phyloP scores from a whole-genome alignment of 83 land plant genomes.

The Isoetes engelmannii region DNA sequence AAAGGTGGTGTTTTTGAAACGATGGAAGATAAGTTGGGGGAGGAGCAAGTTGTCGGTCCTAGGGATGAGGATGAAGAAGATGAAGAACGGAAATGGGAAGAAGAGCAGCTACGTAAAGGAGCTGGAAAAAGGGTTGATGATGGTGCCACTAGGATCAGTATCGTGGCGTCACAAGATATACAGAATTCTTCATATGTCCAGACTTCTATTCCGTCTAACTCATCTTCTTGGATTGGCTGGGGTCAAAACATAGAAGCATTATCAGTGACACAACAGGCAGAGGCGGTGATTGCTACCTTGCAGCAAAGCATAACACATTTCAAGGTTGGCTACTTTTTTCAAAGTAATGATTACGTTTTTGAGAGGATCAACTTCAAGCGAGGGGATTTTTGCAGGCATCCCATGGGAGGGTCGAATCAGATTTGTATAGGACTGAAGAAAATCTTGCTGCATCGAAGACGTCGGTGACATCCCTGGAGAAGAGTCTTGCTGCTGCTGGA shows the following conservation, averaged over 20 bases:
- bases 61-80: conserved; percentile 61
- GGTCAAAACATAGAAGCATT: conserved; percentile 36
- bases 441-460: conserved; percentile 46
- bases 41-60: conserved; percentile 10
- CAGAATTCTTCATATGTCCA: too few relatives aligned
- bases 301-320: conserved; percentile 33
- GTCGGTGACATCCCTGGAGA: conserved; percentile 53
- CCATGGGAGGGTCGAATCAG: conserved; percentile 48
- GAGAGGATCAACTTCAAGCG: too few relatives aligned
- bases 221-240: neutral
- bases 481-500: conserved; percentile 52
- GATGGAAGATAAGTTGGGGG: conserved; percentile 28
- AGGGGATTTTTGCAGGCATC: conserved; percentile 41
- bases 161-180: neutral
- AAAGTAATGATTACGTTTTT: too few relatives aligned
- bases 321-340: too few relatives aligned
- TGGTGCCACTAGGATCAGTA: conserved; percentile 23
- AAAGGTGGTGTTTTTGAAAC: conserved; percentile 51
- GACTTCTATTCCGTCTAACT: too few relatives aligned
- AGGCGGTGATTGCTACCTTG: conserved; percentile 49
- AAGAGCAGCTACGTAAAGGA: conserved; percentile 90
- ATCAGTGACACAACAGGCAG: conserved; percentile 70
- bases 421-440: conserved; percentile 50
- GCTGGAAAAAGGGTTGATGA: conserved; percentile 81
- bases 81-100: conserved; percentile 79